phyloP scores from a whole-genome alignment of 495 filamentous ascomycete species.

The Lasiosphaeria miniovina region DNA sequence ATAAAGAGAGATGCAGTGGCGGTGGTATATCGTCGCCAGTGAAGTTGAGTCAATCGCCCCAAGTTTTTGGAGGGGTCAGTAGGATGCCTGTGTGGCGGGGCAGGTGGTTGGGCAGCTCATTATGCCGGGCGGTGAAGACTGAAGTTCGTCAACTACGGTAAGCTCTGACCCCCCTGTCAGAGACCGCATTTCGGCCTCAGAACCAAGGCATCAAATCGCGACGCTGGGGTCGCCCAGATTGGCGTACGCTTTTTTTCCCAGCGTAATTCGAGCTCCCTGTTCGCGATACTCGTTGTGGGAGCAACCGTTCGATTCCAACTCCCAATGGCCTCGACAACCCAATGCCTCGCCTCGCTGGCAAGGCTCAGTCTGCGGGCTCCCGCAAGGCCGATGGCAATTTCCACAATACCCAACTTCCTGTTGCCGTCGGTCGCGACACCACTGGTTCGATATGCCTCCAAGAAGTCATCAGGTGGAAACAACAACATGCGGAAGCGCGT shows the following conservation, averaged over 20 bases:
- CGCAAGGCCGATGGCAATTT: slow-evolving; percentile 28
- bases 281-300: background rate
- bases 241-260: background rate
- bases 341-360: slow-evolving; percentile 61
- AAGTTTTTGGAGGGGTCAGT: slow-evolving; percentile 33
- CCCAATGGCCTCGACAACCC: slow-evolving; percentile 42
- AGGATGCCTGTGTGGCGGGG: slow-evolving; percentile 18
- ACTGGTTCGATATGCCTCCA: slow-evolving; percentile 39
- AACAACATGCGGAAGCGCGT: slow-evolving; percentile 42
- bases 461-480: slow-evolving; percentile 5
- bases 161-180: background rate
- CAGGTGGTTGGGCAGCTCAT: slow-evolving; percentile 6
- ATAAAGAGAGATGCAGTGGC: background rate
- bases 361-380: slow-evolving; percentile 47
- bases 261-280: background rate
- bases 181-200: slow-evolving; percentile 8
- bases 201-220: slow-evolving; percentile 14
- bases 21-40: background rate
- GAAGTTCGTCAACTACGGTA: background rate
- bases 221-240: background rate
- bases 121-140: slow-evolving; percentile 20
- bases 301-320: background rate
- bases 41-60: slow-evolving; percentile 21
- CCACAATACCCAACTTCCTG: slow-evolving; percentile 42
- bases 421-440: slow-evolving; percentile 34